Evolutionary conservation across 345 rosid species (phyloP), one percentile per base, ranked within the genome.

Genomic region (Sonneratia alba): DNA sequence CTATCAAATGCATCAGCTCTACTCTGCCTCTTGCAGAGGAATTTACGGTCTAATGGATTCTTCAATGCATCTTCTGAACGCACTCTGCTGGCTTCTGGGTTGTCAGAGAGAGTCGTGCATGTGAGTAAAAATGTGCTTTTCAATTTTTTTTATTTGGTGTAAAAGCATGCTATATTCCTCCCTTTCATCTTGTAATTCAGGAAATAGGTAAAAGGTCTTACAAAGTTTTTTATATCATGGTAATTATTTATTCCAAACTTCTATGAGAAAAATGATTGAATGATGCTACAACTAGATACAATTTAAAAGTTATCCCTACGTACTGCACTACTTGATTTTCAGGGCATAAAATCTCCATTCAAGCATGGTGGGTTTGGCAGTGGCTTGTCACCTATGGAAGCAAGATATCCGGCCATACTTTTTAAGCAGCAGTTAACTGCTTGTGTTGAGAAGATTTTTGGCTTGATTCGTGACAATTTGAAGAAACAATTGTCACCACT

Each of bases 1-100:
- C 83, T 94, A 70, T 86, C 97, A 76, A 91, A 90, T 81, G 70
- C 97, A 53, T 88, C 96, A 22, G 96, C 98, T 72, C 97, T 94
- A 72, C 80, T 94, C 70, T 94, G 98, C 84, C 92, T 91, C 64
- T 83, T 94, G 76, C 98, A 90, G 83, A 86, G 93, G 77, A 91
- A 91, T 80, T 83, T 94, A 37, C 84, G 87, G 57, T 86, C 96
- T 49, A 91, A 84, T 79, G 91, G 90, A 57, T 86, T 94, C 85
- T 70, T 91, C 72, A 79, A 79, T 74, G 82, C 88, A 72, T 73
- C 71, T 67, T 70, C 80, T 80, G 96, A 83, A 61, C 91, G 85
- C 65, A 82, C 88, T 75, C 67, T 84, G 45, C 82, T 79, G 40
- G 75, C 89, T 73, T 73, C 88, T 71, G 83, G 83, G 34, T 81